Conservation (phyloP, 495 filamentous ascomycete species). For the Tuber calosporum region DNA sequence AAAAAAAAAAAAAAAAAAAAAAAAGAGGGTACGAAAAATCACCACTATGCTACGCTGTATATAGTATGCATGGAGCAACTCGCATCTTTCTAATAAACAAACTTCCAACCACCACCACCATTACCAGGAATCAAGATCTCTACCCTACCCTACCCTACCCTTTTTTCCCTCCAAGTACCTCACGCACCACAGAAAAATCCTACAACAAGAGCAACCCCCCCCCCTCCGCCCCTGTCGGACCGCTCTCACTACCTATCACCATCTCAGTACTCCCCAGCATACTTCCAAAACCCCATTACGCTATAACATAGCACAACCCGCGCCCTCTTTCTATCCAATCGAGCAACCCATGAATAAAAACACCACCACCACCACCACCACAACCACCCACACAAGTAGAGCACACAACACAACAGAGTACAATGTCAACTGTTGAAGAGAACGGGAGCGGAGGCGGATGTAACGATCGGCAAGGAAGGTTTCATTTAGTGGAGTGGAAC, state of each 20-base stretch:
- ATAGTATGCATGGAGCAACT: background rate
- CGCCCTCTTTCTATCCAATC: background rate
- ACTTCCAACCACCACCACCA: background rate
- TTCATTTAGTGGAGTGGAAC: too few relatives aligned
- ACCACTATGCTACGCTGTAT: background rate
- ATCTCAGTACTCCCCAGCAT: too few relatives aligned
- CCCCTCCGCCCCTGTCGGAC: background rate
- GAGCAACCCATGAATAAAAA: background rate
- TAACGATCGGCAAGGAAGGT: too few relatives aligned
- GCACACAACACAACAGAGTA: background rate
- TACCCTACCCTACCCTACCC: background rate
- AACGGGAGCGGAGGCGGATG: too few relatives aligned
- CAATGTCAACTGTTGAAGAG: too few relatives aligned
- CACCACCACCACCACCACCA: background rate
- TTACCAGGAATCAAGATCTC: background rate
- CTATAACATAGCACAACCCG: background rate
- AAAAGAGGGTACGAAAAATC: background rate
- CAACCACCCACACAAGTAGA: background rate
- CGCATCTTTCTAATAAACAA: background rate
- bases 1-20: constrained; percentile 7
- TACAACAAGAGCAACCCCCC: background rate
- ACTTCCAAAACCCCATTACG: too few relatives aligned
- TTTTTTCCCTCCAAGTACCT: background rate
- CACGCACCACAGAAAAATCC: background rate
- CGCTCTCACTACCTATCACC: too few relatives aligned